Evolutionary conservation across 2,329 filamentous ascomycete species (phyloP), one percentile per base, ranked within the genome.

Genomic region (Apiospora hydei): DNA sequence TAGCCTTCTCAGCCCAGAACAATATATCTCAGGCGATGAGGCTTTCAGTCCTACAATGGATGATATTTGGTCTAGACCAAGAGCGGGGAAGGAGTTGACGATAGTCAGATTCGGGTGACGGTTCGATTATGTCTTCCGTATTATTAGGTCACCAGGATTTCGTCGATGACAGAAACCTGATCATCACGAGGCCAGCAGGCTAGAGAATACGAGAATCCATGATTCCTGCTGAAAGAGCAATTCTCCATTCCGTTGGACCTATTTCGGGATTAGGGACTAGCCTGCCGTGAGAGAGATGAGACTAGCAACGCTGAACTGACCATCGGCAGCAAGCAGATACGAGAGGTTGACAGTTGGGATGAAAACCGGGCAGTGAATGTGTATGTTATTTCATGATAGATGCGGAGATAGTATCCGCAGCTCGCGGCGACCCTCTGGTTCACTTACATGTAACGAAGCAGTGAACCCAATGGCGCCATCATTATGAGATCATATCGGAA

Each of bases 71-170:
- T n/a, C 10, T 38, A 4, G 21, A 34, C 51, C 34, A 34, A 7
- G 18, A 38, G 57, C 30, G 57, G 57, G 21, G 46, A 49, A n/a
- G 10, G 7, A n/a, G 6, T 49, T 49, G 18, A n/a, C 21, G 21
- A n/a, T 49, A n/a, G 18, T n/a, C 7, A 10, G 18, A 11, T 18
- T 49, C 7, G 10, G 18, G n/a, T 6, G 13, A 4, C 34, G 57
- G 30, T 10, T 24, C 34, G 41, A 4, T 10, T 10, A 41, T 21
- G 21, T 11, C n/a, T 5, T 34, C 11, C 34, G 30, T n/a, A 64
- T n/a, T 2, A 11, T 4, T 3, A n/a, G 0, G 18, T n/a, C 2
- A 3, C 10, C 11, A 14, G 34, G n/a, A 0, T 41, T 41, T 10
- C 53, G 30, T 5, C 16, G 1, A 10, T 38, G 30, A 8, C 4